phyloP scores from a whole-genome alignment of 441 rosid genomes.

The Euphorbia schlechtendalii region DNA sequence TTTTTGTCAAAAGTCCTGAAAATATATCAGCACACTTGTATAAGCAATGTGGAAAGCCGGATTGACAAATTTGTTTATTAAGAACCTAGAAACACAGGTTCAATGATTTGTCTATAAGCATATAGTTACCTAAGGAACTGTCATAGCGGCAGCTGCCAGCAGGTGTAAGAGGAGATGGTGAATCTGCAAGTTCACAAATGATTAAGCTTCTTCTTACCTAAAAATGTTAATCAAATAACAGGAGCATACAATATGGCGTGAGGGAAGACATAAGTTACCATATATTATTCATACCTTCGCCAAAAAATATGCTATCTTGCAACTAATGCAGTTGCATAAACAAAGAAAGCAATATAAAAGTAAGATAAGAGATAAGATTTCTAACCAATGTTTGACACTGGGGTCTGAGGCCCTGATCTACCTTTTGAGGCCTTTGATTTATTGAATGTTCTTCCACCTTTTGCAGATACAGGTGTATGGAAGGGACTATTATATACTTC shows the following conservation, averaged over 20 bases:
- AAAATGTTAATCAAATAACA: slow-evolving; percentile 11
- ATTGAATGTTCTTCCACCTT: slow-evolving; percentile 52
- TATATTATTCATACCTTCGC: neutral
- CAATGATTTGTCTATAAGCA: slow-evolving; percentile 13
- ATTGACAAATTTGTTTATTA: slow-evolving; percentile 57
- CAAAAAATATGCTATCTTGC: neutral
- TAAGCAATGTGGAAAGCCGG: slow-evolving; percentile 12
- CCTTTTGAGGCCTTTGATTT: slow-evolving; percentile 52
- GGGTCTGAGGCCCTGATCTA: slow-evolving; percentile 60
- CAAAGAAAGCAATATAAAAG: neutral
- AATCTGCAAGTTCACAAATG: slow-evolving; percentile 47
- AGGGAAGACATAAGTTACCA: slow-evolving; percentile 1
- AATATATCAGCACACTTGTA: slow-evolving; percentile 18
- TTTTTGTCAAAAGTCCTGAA: slow-evolving; percentile 85
- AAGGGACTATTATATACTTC: slow-evolving; percentile 45
- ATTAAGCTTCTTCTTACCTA: slow-evolving; percentile 15
- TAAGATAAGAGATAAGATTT: slow-evolving; percentile 1
- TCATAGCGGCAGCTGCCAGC: slow-evolving; percentile 86
- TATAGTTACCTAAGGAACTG: slow-evolving; percentile 71
- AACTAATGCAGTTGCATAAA: neutral
- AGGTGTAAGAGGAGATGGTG: slow-evolving; percentile 63
- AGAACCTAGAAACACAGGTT: slow-evolving; percentile 47
- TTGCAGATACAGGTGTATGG: slow-evolving; percentile 64
- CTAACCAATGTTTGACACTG: slow-evolving; percentile 59
- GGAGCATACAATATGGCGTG: slow-evolving; percentile 8